A percentile compares a stretch with the other conserved stretches of the same genome.
Conservation (phyloP, 1,284 basidiomycete genomes). For the Vanrija humicola region DNA sequence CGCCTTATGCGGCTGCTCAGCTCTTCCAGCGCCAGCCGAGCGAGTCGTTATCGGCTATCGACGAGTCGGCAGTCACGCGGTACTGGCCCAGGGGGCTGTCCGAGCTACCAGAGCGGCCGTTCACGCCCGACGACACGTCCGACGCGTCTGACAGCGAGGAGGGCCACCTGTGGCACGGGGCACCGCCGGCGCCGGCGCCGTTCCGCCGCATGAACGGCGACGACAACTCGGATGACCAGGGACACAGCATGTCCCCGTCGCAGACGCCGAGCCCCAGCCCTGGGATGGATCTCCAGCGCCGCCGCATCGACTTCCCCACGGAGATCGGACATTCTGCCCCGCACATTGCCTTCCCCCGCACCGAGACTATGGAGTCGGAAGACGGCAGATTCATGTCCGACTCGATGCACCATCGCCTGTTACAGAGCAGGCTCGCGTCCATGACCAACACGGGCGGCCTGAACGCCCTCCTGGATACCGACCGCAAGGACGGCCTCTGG, state of each 20-base stretch:
- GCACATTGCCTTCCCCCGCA: conserved; percentile 34
- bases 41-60: conserved; percentile 41
- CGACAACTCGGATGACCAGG: conserved; percentile 27
- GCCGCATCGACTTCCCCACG: conserved; percentile 12
- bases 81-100: conserved; percentile 22
- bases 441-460: conserved; percentile 38
- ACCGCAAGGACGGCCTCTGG: conserved; percentile 44
- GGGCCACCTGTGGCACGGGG: conserved; percentile 49
- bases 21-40: conserved; percentile 56
- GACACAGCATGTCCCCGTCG: conserved; percentile 1
- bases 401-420: conserved; percentile 2
- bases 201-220: conserved; percentile 75
- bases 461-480: conserved; percentile 40
- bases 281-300: not conserved
- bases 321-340: not conserved
- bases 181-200: conserved; percentile 66
- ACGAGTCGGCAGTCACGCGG: conserved; percentile 34
- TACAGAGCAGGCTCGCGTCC: conserved; percentile 36
- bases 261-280: conserved; percentile 6
- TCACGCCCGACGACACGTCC: conserved; percentile 31
- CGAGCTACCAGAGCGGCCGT: conserved; percentile 24
- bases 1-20: conserved; percentile 82
- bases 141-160: conserved; percentile 47
- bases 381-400: conserved; percentile 24
- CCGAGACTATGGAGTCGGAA: conserved; percentile 36